Evolutionary conservation across 768 basidiomycete species (phyloP), one percentile per base, ranked within the genome.

Genomic region (Strobilomyces echinocephalus): DNA sequence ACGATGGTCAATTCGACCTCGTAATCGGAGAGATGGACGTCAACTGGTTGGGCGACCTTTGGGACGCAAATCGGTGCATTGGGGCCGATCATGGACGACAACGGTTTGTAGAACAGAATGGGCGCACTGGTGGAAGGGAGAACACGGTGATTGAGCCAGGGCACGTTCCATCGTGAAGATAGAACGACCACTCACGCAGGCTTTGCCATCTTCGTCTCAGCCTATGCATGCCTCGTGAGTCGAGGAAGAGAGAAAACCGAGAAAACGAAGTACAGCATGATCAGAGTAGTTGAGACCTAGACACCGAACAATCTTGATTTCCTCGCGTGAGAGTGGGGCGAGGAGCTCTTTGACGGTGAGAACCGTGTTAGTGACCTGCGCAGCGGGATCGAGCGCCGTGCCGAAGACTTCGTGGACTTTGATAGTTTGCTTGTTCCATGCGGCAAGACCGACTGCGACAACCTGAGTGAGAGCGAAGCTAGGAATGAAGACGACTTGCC

Each of bases 221-320:
- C 82, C 86, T 88, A 53, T n/a, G 36, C 20, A 18, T 10, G 3
- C 26, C 6, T 14, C 2, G 8, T 49, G 11, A 50, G 41, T 16
- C 8, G 8, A 26, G 3, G 15, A 24, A 15, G 20, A n/a, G 39
- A 7, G 18, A 5, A 5, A 34, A 35, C 40, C 9, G 60, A 20
- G 45, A 54, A 35, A 38, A 24, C 34, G 18, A 68, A 79, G 55
- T 61, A 79, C 89, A 8, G 90, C 90, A 72, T 91, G 88, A 61
- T 91, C 88, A n/a, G 79, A 78, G 64, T 92, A 92, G 66, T 92
- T 92, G 45, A 92, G 71, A 0, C 89, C 89, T 12, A 92, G 70
- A 69, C 88, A 90, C 11, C 89, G 79, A 26, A 88, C 87, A 3
- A 85, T 70, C 55, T 80, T 81, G 57, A 90, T 75, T 62, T 88